Conservation (phyloP, 805 yeast species). For the Candida coleopterorum region DNA sequence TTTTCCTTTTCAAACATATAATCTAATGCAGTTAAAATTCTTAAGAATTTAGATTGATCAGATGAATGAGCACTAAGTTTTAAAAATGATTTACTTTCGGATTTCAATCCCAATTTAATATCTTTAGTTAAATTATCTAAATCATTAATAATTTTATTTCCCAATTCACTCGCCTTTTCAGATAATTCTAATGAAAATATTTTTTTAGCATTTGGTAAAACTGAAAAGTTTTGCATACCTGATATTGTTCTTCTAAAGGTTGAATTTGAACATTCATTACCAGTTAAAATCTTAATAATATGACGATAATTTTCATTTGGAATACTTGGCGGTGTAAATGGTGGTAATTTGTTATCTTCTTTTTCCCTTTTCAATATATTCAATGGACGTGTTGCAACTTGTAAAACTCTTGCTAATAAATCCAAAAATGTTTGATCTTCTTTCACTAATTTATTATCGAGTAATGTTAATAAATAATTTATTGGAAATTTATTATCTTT, state of each 20-base stretch:
- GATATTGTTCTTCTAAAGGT: constrained; percentile 82
- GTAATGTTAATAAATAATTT: constrained; percentile 57
- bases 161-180: constrained; percentile 55
- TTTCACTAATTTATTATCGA: constrained; percentile 59
- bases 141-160: constrained; percentile 51
- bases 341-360: constrained; percentile 14
- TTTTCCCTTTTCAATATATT: constrained; percentile 44
- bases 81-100: constrained; percentile 50
- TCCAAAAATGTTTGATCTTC: constrained; percentile 78
- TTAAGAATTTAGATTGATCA: constrained; percentile 81
- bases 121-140: constrained; percentile 45
- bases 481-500: constrained; percentile 60
- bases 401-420: constrained; percentile 66
- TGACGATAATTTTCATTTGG: constrained; percentile 57
- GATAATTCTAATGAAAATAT: constrained; percentile 67
- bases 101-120: constrained; percentile 33
- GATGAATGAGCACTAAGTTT: constrained; percentile 77
- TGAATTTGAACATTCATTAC: constrained; percentile 80
- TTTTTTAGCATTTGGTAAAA: constrained; percentile 54
- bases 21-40: constrained; percentile 84
- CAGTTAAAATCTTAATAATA: constrained; percentile 62
- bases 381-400: constrained; percentile 72
- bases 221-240: constrained; percentile 71
- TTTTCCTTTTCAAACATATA: constrained; percentile 48
- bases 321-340: constrained; percentile 50